These are phyloP conservation scores for Rhodotorula toruloides DNA, from an alignment of 768 basidiomycete species.

Conservation along the genomic window DNA sequence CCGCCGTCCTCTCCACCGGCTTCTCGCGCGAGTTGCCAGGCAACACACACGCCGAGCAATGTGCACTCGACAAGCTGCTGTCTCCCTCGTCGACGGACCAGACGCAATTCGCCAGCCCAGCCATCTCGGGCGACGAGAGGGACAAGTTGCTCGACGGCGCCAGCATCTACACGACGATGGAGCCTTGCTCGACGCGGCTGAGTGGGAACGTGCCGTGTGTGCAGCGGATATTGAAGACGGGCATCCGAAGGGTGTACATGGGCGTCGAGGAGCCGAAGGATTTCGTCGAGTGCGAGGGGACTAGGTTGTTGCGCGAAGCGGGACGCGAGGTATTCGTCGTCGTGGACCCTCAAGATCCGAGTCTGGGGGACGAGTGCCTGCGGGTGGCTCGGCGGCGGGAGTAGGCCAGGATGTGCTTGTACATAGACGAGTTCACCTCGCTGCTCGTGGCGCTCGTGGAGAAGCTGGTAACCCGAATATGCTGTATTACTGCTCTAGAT, in stretches of 20 bases:
- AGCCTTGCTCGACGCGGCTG: conserved; percentile 85
- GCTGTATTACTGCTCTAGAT: no score
- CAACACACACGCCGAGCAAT: conserved; percentile 96
- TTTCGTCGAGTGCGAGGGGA: conserved; percentile 90
- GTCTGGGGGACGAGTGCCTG: conserved; percentile 74
- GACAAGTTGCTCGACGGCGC: conserved; percentile 53
- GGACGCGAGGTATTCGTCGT: conserved; percentile 74
- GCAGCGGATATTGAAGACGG: conserved; percentile 67
- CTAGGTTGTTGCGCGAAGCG: conserved; percentile 61
- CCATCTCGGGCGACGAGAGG: background rate
- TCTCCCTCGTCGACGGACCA: background rate
- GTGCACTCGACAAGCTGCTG: conserved; percentile 70
- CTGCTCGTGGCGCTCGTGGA: no score
- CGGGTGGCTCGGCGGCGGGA: conserved; percentile 60
- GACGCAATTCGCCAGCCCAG: conserved; percentile 11
- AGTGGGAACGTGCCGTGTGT: conserved; percentile 83
- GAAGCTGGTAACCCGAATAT: no score
- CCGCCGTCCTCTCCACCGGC: conserved; percentile 61
- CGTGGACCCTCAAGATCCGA: conserved; percentile 47
- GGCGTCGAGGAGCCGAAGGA: conserved; percentile 88
- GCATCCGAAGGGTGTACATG: conserved; percentile 70
- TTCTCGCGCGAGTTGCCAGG: conserved; percentile 86
- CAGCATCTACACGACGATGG: conserved; percentile 90
- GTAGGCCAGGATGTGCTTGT: background rate
- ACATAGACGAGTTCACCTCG: background rate